Evolutionary conservation across 768 basidiomycete genomes (phyloP), one percentile per base, ranked within the genome.

Genomic region (Psilocybe subaeruginosa): DNA sequence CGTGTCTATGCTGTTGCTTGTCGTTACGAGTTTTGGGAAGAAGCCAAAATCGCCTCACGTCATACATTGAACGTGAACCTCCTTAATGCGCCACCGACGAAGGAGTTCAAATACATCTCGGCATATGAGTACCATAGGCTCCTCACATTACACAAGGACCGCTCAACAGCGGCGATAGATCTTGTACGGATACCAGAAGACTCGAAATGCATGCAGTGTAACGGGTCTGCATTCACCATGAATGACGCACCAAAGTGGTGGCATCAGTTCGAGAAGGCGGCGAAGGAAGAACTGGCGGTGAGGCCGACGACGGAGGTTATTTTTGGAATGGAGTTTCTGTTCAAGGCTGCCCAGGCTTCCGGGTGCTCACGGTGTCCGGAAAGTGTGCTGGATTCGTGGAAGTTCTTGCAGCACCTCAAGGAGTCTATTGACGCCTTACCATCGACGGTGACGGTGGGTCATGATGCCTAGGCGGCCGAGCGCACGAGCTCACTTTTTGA

Each of bases 1-100:
- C 85, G 87, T 12, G 87, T 91, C 1, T 92, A 88, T 65, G 88
- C 89, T 29, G 84, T 91, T 45, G 89, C 91, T 1, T 84, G 83
- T 60, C 84, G 86, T 3, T 86, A 82, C 59, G 85, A 86, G 19
- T 72, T 92, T 14, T 83, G 87, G 48, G 81, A 85, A 31, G 90
- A 90, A 69, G 84, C 86, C 9, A 78, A 78, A 59, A 68, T 84
- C 49, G 88, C 90, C 4, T 89, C 90, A 16, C 76, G 73, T 8
- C 74, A 83, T 67, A 89, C 89, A 0, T 82, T 91, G 11, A 66
- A 69, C 52, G 70, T 80, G 30, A 78, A 84, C 59, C 69, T 91
- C 57, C 76, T 88, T 29, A 83, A 85, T 35, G 79, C 77, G n/a
- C 82, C 86, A 0, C 76, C 87, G 2, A 82, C 76, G 47, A 85